Percentiles rank a stretch among this genome's conserved stretches.
phyloP scores from a whole-genome alignment of 495 filamentous ascomycete species.

The Penicillium soppii region DNA sequence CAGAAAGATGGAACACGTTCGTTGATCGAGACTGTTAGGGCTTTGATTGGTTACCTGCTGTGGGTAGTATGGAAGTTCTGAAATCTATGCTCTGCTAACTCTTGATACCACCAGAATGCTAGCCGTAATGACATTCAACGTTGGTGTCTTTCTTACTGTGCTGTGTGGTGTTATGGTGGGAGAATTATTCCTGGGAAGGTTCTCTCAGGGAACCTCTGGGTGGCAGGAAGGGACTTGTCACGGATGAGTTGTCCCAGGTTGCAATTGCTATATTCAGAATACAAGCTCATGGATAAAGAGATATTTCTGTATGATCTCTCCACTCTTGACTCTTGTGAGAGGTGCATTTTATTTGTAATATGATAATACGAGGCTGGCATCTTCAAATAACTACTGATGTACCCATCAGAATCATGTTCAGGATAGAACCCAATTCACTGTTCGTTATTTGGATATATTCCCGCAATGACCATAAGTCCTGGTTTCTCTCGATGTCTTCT shows the following conservation, averaged over 20 bases:
- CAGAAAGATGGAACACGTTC: slow-evolving; percentile 6
- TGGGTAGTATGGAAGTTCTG: neutral
- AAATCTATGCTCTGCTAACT: neutral
- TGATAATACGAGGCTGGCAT: too few relatives aligned
- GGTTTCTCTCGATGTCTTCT: too few relatives aligned
- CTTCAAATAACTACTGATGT: too few relatives aligned
- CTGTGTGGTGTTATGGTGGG: slow-evolving; percentile 14
- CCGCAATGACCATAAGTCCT: too few relatives aligned
- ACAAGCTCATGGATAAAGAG: too few relatives aligned
- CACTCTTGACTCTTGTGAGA: too few relatives aligned
- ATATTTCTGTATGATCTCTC: too few relatives aligned
- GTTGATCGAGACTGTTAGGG: slow-evolving; percentile 10
- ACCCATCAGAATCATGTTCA: too few relatives aligned
- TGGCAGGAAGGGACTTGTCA: slow-evolving; percentile 18
- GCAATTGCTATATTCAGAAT: neutral
- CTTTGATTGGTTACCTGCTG: slow-evolving; percentile 17
- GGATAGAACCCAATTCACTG: too few relatives aligned
- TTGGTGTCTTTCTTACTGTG: slow-evolving; percentile 15
- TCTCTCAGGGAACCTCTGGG: neutral
- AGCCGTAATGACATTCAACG: slow-evolving; percentile 22
- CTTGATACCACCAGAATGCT: slow-evolving; percentile 16
- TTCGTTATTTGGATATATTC: too few relatives aligned
- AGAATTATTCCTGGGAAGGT: slow-evolving; percentile 15
- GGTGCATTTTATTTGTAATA: too few relatives aligned
- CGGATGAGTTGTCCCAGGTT: neutral